These are phyloP conservation scores for Aspergillus sclerotioniger DNA, from an alignment of 495 filamentous ascomycete species.

Conservation along the genomic window DNA sequence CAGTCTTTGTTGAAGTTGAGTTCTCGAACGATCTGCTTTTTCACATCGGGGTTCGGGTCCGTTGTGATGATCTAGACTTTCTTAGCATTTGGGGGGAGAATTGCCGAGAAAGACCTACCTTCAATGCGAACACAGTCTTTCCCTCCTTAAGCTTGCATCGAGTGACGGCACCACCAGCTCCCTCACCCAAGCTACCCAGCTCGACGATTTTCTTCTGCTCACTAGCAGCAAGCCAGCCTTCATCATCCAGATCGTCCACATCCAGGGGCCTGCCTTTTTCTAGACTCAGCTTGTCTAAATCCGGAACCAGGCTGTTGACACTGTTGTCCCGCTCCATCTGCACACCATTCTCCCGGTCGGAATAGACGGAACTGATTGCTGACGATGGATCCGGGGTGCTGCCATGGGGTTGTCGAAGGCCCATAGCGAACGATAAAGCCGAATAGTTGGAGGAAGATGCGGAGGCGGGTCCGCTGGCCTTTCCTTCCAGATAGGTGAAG, in stretches of 20 bases:
- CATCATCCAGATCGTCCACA: constrained; percentile 91
- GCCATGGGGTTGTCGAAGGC: constrained; percentile 55
- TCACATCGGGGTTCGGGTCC: constrained; percentile 94
- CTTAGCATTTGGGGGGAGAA: constrained; percentile 7
- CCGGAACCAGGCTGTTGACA: constrained; percentile 61
- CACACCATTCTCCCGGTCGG: constrained; percentile 64
- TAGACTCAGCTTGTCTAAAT: constrained; percentile 69
- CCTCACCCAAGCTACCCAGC: constrained; percentile 88
- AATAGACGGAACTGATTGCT: constrained; percentile 80
- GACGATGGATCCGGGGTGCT: constrained; percentile 83
- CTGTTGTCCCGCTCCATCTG: constrained; percentile 77
- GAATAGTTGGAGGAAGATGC: constrained; percentile 83
- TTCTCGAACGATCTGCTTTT: constrained; percentile 95
- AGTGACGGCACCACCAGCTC: constrained; percentile 93
- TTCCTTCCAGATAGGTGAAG: constrained; percentile 69
- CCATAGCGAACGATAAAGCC: constrained; percentile 68
- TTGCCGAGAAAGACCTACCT: constrained; percentile 57
- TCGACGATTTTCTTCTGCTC: constrained; percentile 83
- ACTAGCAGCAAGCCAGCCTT: constrained; percentile 90
- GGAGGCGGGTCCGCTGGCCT: constrained; percentile 71
- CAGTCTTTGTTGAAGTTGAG: constrained; percentile 97
- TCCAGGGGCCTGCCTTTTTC: constrained; percentile 81
- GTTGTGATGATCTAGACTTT: constrained; percentile 84
- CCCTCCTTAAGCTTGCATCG: constrained; percentile 83
- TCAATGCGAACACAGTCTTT: constrained; percentile 93